Evolutionary conservation across 305 asterid species (phyloP), one percentile per base, ranked within the genome.

Genomic region (Fraxinus paxiana): DNA sequence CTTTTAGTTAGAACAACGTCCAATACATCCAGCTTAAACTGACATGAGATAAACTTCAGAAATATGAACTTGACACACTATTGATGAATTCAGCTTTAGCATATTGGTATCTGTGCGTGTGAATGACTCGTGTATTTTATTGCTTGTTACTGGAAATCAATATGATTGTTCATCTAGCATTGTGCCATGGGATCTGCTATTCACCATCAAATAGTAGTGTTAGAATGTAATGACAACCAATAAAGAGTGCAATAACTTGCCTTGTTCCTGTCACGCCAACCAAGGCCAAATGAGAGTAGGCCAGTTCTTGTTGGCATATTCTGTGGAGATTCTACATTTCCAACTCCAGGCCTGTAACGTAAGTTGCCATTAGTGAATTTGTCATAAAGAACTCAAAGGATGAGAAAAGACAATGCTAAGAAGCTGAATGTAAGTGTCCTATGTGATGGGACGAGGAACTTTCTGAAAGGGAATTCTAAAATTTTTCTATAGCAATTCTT

Each of bases 211-310:
- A 31, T 70, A n/a, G 24, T 70, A 37, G 46, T 70, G 46, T 15
- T 31, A 70, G 24, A 70, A 70, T 70, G 46, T 70, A 70, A 70
- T 0, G 18, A 70, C 24, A 6, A 33, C 75, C 75, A 31, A 70
- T 0, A 70, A 69, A 70, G 75, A 31, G 26, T n/a, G 46, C 75
- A 75, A 20, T 12, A 79, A 84, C 85, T 41, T 90, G 86, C 97
- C 96, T 91, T 92, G 90, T 87, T 90, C 80, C 87, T 84, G 35
- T 94, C 98, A 77, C 96, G 89, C 98, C 98, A 92, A 73, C 95
- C 95, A 4, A 94, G 90, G 77, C 93, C 90, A 41, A 94, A 94
- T 0, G 97, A 86, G 80, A 92, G 94, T 33, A 94, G 74, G 61
- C 97, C 90, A 15, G 88, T 43, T 80, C 85, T 90, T n/a, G 80